A percentile compares a stretch with the other conserved stretches of the same genome.
Evolutionary conservation across 176 grass and related monocot genomes (phyloP).

Genomic region (Triticum timopheevii): DNA sequence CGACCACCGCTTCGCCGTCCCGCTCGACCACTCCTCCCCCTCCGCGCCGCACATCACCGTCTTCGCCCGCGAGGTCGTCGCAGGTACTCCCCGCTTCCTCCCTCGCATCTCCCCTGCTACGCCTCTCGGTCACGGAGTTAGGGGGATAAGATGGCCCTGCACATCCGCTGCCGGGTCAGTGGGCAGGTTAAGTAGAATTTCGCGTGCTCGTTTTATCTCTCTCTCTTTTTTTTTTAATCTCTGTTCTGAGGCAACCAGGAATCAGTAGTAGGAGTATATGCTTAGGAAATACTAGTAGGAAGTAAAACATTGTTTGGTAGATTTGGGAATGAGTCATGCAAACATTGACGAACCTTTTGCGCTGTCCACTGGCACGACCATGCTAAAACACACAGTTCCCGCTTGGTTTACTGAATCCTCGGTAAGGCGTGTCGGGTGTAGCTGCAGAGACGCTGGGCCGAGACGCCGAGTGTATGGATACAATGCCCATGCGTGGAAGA

Average conservation of each 20-base stretch:
- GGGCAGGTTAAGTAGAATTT: not conserved
- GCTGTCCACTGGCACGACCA: not conserved
- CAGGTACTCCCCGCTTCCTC: conserved; percentile 37
- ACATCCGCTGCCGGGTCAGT: not conserved
- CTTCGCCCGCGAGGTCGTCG: conserved; percentile 86
- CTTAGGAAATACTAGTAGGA: no score
- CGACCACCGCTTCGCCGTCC: conserved; percentile 83
- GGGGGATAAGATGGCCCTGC: not conserved
- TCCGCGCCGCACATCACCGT: conserved; percentile 52
- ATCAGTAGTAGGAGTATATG: not conserved
- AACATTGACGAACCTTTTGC: no score
- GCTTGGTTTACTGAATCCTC: not conserved
- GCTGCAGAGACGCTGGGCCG: not conserved
- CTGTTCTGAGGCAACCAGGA: not conserved
- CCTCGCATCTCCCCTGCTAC: not conserved
- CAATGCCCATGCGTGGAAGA: not conserved
- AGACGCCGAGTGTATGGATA: not conserved
- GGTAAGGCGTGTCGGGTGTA: not conserved
- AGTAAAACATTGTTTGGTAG: no score
- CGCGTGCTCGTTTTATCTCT: not conserved
- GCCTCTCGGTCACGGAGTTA: not conserved
- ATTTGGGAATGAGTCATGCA: no score
- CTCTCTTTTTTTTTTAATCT: not conserved
- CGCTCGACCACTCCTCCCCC: conserved; percentile 66
- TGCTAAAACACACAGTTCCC: not conserved